These are phyloP conservation scores for Ochetophila trinervis DNA, from an alignment of 306 rosid species.

Conservation along the genomic window DNA sequence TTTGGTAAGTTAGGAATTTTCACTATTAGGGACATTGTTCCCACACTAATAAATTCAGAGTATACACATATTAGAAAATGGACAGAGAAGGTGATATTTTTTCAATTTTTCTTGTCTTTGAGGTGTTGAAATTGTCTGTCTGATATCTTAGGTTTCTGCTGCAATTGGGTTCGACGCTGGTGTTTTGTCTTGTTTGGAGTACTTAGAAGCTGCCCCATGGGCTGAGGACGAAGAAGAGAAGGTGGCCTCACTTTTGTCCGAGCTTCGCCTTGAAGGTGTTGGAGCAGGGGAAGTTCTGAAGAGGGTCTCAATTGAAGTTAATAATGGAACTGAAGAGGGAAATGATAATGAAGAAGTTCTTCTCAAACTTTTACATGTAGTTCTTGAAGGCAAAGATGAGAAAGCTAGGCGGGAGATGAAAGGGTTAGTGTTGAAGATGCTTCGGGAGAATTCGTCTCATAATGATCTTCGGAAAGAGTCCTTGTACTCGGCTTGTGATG, in stretches of 20 bases:
- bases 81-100: no score
- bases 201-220: conserved; percentile 98
- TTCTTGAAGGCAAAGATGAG: conserved; percentile 98
- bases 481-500: conserved; percentile 69
- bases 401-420: conserved; percentile 97
- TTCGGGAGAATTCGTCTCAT: conserved; percentile 72
- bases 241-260: conserved; percentile 80
- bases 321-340: conserved; percentile 63
- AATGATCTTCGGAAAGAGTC: conserved; percentile 86
- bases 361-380: conserved; percentile 83
- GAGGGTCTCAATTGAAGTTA: conserved; percentile 73
- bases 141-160: conserved; percentile 66
- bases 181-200: conserved; percentile 92
- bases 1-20: background rate
- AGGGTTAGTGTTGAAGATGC: conserved; percentile 89
- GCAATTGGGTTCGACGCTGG: conserved; percentile 94
- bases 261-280: conserved; percentile 83
- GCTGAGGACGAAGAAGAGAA: conserved; percentile 98
- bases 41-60: background rate
- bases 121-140: conserved; percentile 11
- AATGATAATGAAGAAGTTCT: conserved; percentile 82
- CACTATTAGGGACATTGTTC: conserved; percentile 1
- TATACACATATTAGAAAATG: no score
- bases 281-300: conserved; percentile 92
- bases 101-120: background rate